Evolutionary conservation across 2,329 filamentous ascomycete genomes (phyloP).

Genomic region (Xylariales sp.): DNA sequence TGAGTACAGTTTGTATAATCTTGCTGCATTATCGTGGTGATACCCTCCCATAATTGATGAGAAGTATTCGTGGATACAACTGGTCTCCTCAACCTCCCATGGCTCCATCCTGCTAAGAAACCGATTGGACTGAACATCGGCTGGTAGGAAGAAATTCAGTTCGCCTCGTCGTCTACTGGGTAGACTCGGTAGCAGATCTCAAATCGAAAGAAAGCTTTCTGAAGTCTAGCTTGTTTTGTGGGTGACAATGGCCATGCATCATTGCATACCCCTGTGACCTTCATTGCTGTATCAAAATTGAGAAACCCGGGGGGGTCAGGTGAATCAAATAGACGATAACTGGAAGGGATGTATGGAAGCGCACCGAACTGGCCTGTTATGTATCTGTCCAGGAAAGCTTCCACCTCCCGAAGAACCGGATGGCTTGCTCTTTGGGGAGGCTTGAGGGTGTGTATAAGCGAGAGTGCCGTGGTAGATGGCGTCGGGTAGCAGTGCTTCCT

Average conservation of each 20-base stretch:
- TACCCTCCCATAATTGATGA: neutral
- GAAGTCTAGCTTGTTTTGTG: neutral
- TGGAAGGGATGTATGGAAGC: too few relatives aligned
- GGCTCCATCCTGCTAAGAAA: neutral
- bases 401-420: neutral
- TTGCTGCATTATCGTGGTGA: neutral
- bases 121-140: neutral
- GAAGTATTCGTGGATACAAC: neutral
- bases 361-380: too few relatives aligned
- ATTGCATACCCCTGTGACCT: neutral
- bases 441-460: neutral
- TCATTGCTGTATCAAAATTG: neutral
- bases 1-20: neutral
- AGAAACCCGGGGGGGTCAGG: too few relatives aligned
- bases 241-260: neutral
- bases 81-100: neutral
- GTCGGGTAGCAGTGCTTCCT: neutral
- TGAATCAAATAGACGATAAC: too few relatives aligned
- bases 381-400: neutral
- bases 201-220: neutral
- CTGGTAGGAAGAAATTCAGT: neutral
- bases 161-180: neutral
- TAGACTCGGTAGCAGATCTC: neutral
- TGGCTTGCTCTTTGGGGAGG: neutral
- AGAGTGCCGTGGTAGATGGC: neutral